Base-by-base conservation (phyloP, 2,329 filamentous ascomycete genomes). In the Chalaropsis thielavioides region DNA sequence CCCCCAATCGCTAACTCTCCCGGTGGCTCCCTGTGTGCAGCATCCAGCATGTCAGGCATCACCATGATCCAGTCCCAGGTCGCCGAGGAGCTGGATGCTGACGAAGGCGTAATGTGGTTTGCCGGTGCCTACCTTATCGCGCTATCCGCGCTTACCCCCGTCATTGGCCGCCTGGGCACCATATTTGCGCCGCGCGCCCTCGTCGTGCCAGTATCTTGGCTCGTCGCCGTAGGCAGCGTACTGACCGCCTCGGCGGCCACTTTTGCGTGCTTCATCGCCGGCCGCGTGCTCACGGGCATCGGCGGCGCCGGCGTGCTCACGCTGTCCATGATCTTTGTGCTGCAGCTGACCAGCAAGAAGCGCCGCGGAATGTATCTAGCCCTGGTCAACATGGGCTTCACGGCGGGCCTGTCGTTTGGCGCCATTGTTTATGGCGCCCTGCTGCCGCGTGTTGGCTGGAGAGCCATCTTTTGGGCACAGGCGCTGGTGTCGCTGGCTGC, bases 41-140 rank as follows among this genome's bases (percentile, higher is more conserved):
- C 81, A 5, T 76, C 82, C 68, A 94, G 94, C 71, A 89, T 92
- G 75, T 89, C 86, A 13, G 85, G 90, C 69, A 85, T 95, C 72
- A 89, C 88, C 5, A 92, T 90, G 65, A 88, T 87, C 1, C 90
- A 94, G 74, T 89, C 86, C 7, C 79, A 79, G 61, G 89, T 95
- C 69, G 89, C 89, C 1, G 81, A 80, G 7, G 89, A 92, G 69
- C 78, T 95, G 1, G 79, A 89, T 73, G 83, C 88, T 1, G 91
- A 90, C 70, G 83, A 85, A 65, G 77, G 84, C 64, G 85, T 84
- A 43, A 88, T 84, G 73, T 95, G 89, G 89, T 90, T 94, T 72
- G 90, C 87, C 7, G 89, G 87, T 40, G 80, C 86, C 1, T 95
- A 90, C 72, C 78, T 94, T 60, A 79, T 83, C 68, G 73, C 76